Evolutionary conservation across 805 yeast genomes (phyloP), one percentile per base, ranked within the genome.

Genomic region (Candida sanyiensis): DNA sequence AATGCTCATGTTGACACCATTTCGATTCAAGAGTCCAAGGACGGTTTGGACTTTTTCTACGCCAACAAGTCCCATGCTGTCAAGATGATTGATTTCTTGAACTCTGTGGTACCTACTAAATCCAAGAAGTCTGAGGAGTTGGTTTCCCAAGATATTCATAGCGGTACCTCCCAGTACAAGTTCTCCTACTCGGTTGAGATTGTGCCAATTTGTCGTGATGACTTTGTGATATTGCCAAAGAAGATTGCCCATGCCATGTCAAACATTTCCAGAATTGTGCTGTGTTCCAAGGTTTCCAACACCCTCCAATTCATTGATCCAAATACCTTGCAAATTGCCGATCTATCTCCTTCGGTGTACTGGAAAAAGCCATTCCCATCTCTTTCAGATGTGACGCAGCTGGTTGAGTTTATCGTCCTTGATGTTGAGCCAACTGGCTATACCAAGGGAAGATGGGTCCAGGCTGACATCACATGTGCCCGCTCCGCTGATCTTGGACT

Each of bases 131-230:
- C 96, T 33, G 93, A 86, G 59, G 97, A 93, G 67, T 76, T 94
- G 56, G 80, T 93, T 44, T 82, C 95, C 44, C 81, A 80, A 43
- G 97, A 94, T 69, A 87, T 84, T 27, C 98, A 93, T 52, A 80
- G 96, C 1, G 93, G 96, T 55, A 70, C 83, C 16, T 77, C 94
- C 19, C 75, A 80, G 40, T 93, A 86, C 67, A 93, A 93, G 66
- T 93, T 90, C 59, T 73, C 97, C 6, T 90, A 72, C 58, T 86
- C 97, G 16, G 83, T 90, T 31, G 99, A 93, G 64, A 80, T 93
- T 50, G 95, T 85, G 2, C 98, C 98, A 15, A 79, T 94, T 30
- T 93, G 98, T 74, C 84, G 93, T 62, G 99, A 93, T 58, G 98
- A 94, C 59, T 70, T 93, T 51, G 95, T 93, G 19, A 86, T 90